Base-by-base conservation (phyloP, 345 rosid species). In the Aethionema arabicum region DNA sequence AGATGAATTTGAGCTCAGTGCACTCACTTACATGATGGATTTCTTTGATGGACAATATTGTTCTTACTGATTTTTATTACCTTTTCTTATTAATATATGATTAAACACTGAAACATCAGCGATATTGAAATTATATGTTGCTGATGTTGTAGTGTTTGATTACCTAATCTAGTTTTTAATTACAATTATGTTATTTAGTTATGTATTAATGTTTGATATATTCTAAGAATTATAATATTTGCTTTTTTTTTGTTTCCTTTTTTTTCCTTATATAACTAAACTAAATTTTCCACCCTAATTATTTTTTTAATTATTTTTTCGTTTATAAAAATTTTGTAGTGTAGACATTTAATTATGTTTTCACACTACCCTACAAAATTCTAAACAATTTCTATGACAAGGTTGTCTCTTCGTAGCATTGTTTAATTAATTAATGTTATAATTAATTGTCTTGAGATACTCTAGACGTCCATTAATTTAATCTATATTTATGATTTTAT, bases 21-120 rank as follows among this genome's bases (percentile, higher is more conserved):
- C 55, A 31, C 51, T 69, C 35, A 42, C 45, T 45, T 45, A 16
- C 27, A 67, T 74, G 66, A 58, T 68, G 70, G 78, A 77, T 30
- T 61, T 70, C 16, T 44, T 78, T 46, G 65, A 78, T 61, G 76
- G 56, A 11, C 56, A 15, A 42, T 59, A 56, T 52, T 63, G 55
- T 60, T 13, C 60, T 16, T 31, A 30, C 12, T 53, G 62, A n/a
- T 7, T 45, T 65, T 32, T 32, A 5, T 14, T 10, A 42, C 21
- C 33, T 66, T 29, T 56, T 6, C 1, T 49, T 72, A 38, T 33
- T 64, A 9, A 9, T 21, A 51, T 58, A 14, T 41, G 33, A 44
- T 32, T 12, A 52, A 64, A 41, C 27, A 32, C 39, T 42, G 31
- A 43, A 52, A 30, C 42, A 64, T 64, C 33, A 53, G 8, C 43